phyloP scores from a whole-genome alignment of 2,329 filamentous ascomycete genomes.

The Mycosphaerella arachidis region DNA sequence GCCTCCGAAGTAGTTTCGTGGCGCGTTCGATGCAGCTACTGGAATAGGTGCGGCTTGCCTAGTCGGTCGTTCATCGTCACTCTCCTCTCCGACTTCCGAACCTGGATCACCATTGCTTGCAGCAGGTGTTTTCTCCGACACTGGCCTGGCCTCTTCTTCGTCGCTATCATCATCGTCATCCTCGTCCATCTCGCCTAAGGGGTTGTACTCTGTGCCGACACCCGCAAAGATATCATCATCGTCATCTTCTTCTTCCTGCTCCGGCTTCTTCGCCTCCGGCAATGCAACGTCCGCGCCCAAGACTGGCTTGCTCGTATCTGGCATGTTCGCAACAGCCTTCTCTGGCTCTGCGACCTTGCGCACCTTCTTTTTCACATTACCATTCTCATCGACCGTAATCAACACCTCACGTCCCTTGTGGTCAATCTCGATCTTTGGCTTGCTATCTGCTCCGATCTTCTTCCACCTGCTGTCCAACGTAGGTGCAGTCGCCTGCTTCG shows the following conservation, averaged over 20 bases:
- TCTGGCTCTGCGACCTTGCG: slow-evolving; percentile 44
- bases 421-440: slow-evolving; percentile 54
- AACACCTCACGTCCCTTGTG: slow-evolving; percentile 54
- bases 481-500: slow-evolving; percentile 43
- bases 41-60: slow-evolving; percentile 2
- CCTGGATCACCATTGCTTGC: neutral
- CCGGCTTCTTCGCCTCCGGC: slow-evolving; percentile 14
- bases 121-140: neutral
- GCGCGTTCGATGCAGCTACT: neutral
- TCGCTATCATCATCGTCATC: slow-evolving; percentile 41
- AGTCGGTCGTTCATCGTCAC: slow-evolving; percentile 34
- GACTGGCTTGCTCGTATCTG: slow-evolving; percentile 28
- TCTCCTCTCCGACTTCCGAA: neutral
- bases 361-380: slow-evolving; percentile 58
- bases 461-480: slow-evolving; percentile 36
- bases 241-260: slow-evolving; percentile 36
- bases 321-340: slow-evolving; percentile 19
- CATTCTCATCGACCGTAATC: slow-evolving; percentile 55
- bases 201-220: slow-evolving; percentile 57
- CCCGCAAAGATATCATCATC: slow-evolving; percentile 61
- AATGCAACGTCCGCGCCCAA: slow-evolving; percentile 32
- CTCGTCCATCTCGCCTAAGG: slow-evolving; percentile 51
- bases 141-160: slow-evolving; percentile 30
- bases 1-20: slow-evolving; percentile 38
- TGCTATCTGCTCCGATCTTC: slow-evolving; percentile 45